A percentile compares a stretch with the other conserved stretches of the same genome.
These are phyloP conservation scores for Xylaria grammica DNA, from an alignment of 495 filamentous ascomycete genomes.

Conservation along the genomic window DNA sequence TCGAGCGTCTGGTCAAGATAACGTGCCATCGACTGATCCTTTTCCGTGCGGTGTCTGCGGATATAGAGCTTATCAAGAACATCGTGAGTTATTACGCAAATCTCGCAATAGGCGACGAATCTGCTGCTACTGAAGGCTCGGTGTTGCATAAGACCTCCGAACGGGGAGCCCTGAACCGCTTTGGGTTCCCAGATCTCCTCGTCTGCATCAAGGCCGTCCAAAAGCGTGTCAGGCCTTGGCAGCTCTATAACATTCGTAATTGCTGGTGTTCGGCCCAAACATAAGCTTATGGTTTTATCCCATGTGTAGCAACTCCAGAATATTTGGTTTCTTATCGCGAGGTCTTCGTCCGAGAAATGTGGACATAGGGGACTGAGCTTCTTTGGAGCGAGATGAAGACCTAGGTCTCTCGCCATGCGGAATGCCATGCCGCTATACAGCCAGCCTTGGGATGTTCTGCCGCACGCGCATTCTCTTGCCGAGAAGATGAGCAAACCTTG, in stretches of 20 bases:
- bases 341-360: constrained; percentile 29
- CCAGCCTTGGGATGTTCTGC: constrained; percentile 45
- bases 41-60: not conserved
- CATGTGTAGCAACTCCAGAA: constrained; percentile 39
- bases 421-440: constrained; percentile 43
- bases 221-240: constrained; percentile 4
- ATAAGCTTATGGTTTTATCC: constrained; percentile 39
- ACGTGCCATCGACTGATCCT: not conserved
- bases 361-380: constrained; percentile 1
- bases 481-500: constrained; percentile 25
- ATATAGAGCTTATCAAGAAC: constrained; percentile 7
- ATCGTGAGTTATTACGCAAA: constrained; percentile 2
- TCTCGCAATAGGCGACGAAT: constrained; percentile 9
- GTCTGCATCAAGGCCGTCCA: constrained; percentile 7
- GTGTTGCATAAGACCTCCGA: not conserved
- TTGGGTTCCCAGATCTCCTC: constrained; percentile 4
- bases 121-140: constrained; percentile 1
- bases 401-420: constrained; percentile 49
- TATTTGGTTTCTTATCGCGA: constrained; percentile 36
- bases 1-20: constrained; percentile 7
- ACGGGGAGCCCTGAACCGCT: not conserved
- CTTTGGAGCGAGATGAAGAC: constrained; percentile 43
- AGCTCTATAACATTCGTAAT: constrained; percentile 14
- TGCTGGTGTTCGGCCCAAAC: constrained; percentile 32
- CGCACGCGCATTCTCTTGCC: constrained; percentile 21